Evolutionary conservation across 768 basidiomycete species (phyloP).

Genomic region (Pleurotus sapidus): DNA sequence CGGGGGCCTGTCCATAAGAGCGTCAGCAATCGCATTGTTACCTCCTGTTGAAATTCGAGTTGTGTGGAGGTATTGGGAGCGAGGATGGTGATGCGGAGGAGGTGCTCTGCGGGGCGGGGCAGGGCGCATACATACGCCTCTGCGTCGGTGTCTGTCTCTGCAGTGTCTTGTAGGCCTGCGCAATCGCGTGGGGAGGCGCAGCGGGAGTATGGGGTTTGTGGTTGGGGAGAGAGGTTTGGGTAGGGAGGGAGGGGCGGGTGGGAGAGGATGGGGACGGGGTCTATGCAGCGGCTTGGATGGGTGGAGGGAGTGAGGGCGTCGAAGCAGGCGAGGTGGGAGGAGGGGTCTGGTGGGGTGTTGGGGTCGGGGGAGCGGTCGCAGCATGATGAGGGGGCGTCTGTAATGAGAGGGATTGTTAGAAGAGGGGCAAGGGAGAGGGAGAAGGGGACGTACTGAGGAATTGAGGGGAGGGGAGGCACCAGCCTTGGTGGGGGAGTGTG

Average conservation of each 20-base stretch:
- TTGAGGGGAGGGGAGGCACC: constrained; percentile 48
- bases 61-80: not conserved
- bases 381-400: constrained; percentile 16
- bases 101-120: constrained; percentile 44
- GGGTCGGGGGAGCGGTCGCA: constrained; percentile 19
- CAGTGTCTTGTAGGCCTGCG: constrained; percentile 3
- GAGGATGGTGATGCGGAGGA: constrained; percentile 55
- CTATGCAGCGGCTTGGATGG: constrained; percentile 43
- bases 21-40: constrained; percentile 25
- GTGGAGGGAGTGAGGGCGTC: constrained; percentile 16
- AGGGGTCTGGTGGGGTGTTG: constrained; percentile 9
- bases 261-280: constrained; percentile 54
- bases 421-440: constrained; percentile 1
- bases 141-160: not conserved
- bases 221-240: constrained; percentile 37
- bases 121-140: constrained; percentile 42
- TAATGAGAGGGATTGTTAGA: constrained; percentile 9
- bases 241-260: constrained; percentile 30
- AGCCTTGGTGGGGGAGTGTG: constrained; percentile 36
- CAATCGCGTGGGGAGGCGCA: constrained; percentile 40
- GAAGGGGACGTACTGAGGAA: constrained; percentile 23
- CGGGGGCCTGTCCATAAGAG: constrained; percentile 76
- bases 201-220: constrained; percentile 23
- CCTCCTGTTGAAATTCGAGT: constrained; percentile 11
- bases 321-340: constrained; percentile 42